A percentile compares a stretch with the other conserved stretches of the same genome.
Evolutionary conservation across 2,329 filamentous ascomycete species (phyloP).

Genomic region (Colletotrichum sp.): DNA sequence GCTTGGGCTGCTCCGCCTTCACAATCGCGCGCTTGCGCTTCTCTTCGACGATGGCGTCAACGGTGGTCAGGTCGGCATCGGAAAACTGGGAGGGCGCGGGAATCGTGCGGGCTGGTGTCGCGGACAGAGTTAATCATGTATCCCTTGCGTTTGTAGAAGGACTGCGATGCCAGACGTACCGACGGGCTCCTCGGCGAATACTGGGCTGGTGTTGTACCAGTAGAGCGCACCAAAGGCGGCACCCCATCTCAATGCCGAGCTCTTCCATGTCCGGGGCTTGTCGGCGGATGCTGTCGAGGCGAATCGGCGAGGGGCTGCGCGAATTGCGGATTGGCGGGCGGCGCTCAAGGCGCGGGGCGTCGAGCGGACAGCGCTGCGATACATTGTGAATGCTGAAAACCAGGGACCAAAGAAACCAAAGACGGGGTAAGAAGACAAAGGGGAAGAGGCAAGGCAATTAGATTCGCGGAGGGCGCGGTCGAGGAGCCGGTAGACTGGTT

Average conservation of each 20-base stretch:
- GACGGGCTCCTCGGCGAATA: constrained; percentile 83
- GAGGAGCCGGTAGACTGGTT: constrained; percentile 1
- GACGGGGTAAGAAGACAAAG: constrained; percentile 2
- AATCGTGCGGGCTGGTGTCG: constrained; percentile 32
- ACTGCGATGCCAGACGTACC: constrained; percentile 59
- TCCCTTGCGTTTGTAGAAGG: not conserved
- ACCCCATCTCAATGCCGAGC: constrained; percentile 73
- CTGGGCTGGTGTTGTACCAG: constrained; percentile 89
- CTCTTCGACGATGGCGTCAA: constrained; percentile 71
- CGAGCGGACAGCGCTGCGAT: constrained; percentile 55
- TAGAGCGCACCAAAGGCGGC: constrained; percentile 80
- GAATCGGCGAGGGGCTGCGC: constrained; percentile 51
- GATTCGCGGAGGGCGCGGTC: not conserved
- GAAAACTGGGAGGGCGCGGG: constrained; percentile 56
- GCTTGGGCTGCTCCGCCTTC: constrained; percentile 29
- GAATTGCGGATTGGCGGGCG: constrained; percentile 43
- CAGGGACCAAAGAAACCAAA: not conserved
- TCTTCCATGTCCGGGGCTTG: constrained; percentile 84
- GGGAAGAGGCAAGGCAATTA: constrained; percentile 14
- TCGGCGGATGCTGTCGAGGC: constrained; percentile 61
- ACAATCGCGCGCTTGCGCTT: constrained; percentile 57
- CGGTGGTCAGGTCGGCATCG: constrained; percentile 64
- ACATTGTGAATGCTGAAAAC: constrained; percentile 39
- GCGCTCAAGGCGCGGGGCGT: constrained; percentile 49
- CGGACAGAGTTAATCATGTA: constrained; percentile 7